Percentiles rank a stretch among this genome's conserved stretches.
These are phyloP conservation scores for Vigna reflexopilosa DNA, from an alignment of 306 rosid species.

Conservation along the genomic window DNA sequence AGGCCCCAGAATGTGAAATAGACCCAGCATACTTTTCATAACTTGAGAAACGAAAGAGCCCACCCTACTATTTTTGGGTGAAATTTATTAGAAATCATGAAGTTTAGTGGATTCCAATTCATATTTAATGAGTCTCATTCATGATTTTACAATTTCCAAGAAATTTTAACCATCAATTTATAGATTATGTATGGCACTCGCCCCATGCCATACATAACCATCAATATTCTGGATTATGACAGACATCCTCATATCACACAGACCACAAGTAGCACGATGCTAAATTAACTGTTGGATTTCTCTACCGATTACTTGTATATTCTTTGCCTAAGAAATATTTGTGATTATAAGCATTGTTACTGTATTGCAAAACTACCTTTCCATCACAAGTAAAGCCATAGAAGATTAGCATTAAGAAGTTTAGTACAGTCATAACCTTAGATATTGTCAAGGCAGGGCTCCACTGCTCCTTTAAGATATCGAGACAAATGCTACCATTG, in stretches of 20 bases:
- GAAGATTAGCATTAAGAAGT: constrained; percentile 15
- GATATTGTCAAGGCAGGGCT: constrained; percentile 86
- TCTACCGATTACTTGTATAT: not conserved
- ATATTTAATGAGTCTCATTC: not conserved
- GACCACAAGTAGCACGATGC: not conserved
- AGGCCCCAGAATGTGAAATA: not conserved
- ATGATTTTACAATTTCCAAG: not conserved
- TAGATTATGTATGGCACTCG: too few species aligned
- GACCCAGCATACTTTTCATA: constrained; percentile 19
- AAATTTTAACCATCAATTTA: not conserved
- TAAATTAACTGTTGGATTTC: not conserved
- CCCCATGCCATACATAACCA: constrained; percentile 2
- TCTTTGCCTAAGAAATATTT: not conserved
- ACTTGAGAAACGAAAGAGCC: not conserved
- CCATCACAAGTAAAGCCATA: not conserved
- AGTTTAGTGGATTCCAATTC: too few species aligned
- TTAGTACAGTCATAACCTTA: constrained; percentile 61
- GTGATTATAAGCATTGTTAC: not conserved
- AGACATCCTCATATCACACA: not conserved
- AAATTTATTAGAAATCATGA: not conserved
- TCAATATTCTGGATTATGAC: not conserved
- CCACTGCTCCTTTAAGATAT: constrained; percentile 88
- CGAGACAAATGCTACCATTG: constrained; percentile 92
- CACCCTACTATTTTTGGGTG: not conserved
- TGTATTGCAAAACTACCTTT: not conserved